phyloP scores from a whole-genome alignment of 139 green algal genomes.

The Picochlorum sp. region DNA sequence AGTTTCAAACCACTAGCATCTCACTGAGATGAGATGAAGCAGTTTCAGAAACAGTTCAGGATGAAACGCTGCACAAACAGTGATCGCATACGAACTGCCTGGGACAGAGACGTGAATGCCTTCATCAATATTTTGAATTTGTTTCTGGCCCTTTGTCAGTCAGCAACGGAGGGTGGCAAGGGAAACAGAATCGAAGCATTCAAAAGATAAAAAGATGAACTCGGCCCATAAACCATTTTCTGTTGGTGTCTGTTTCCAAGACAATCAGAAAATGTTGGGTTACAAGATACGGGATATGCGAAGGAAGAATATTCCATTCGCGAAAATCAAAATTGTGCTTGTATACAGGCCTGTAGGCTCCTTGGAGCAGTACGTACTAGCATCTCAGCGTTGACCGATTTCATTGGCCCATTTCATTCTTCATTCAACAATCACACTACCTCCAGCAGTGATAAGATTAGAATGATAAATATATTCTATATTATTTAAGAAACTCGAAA shows the following conservation, averaged over 20 bases:
- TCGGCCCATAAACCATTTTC: background rate
- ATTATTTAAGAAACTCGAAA: no score
- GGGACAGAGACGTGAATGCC: background rate
- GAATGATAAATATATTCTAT: no score
- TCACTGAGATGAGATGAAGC: no score
- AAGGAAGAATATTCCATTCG: background rate
- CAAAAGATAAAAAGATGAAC: background rate
- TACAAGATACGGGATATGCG: background rate
- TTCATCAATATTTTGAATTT: background rate
- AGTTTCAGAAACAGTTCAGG: background rate
- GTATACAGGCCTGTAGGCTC: no score
- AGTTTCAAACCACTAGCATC: no score
- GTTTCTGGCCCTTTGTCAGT: background rate
- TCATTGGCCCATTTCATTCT: no score
- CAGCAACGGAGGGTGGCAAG: background rate
- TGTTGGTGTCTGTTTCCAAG: background rate
- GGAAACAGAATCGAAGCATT: background rate
- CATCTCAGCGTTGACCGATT: no score
- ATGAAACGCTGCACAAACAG: background rate
- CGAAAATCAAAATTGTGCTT: background rate
- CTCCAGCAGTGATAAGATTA: no score
- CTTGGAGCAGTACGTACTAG: no score
- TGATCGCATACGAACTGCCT: background rate
- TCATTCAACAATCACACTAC: no score
- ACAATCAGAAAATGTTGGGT: background rate